Evolutionary conservation across 1,284 basidiomycete species (phyloP).

Genomic region (Hypsizygus ulmarius): DNA sequence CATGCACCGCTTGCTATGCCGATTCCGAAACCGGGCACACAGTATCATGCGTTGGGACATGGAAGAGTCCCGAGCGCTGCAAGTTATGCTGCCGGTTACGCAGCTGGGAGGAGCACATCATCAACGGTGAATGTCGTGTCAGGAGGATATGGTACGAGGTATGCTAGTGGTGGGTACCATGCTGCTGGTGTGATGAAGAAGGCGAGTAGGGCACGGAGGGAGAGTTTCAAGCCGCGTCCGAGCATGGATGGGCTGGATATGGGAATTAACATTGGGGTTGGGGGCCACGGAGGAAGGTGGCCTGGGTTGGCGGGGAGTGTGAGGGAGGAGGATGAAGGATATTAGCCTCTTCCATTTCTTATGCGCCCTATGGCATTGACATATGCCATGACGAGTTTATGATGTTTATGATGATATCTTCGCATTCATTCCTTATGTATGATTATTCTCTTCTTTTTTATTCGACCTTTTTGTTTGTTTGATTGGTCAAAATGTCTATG

Average conservation of each 20-base stretch:
- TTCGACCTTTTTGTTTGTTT: background rate
- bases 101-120: conserved; percentile 15
- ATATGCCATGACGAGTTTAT: conserved; percentile 5
- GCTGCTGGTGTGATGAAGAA: conserved; percentile 37
- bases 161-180: conserved; percentile 19
- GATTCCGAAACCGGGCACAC: conserved; percentile 44
- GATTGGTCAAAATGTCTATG: background rate
- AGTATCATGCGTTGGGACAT: conserved; percentile 51
- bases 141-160: conserved; percentile 25
- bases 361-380: conserved; percentile 3
- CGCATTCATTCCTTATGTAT: conserved; percentile 2
- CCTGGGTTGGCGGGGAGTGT: conserved; percentile 34
- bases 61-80: conserved; percentile 38
- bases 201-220: conserved; percentile 49
- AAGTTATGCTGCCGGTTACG: conserved; percentile 19
- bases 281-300: conserved; percentile 28
- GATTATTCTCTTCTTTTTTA: conserved; percentile 2
- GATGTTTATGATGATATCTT: conserved; percentile 1
- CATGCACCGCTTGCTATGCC: conserved; percentile 39
- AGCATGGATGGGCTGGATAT: conserved; percentile 51
- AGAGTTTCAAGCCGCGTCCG: conserved; percentile 76
- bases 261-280: conserved; percentile 22
- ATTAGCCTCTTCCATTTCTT: conserved; percentile 16
- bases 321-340: conserved; percentile 26
- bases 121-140: conserved; percentile 16